These are phyloP conservation scores for Blastobotrys raffinosifermentans DNA, from an alignment of 1,139 yeast genomes.

Conservation along the genomic window DNA sequence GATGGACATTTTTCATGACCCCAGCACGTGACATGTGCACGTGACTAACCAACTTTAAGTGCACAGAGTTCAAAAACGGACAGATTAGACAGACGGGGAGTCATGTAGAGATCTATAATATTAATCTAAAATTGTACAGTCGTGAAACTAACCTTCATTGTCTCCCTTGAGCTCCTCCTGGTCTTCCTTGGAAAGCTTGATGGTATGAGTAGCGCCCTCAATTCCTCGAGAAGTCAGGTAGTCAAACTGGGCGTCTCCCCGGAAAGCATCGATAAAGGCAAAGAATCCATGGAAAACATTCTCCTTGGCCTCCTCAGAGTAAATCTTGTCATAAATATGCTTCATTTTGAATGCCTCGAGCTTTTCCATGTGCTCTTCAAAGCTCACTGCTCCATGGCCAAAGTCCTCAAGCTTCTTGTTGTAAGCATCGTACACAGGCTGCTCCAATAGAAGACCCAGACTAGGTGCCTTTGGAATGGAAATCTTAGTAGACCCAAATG, in stretches of 20 bases:
- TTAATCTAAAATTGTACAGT: too few species aligned
- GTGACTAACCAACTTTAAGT: too few species aligned
- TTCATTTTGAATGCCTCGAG: constrained; percentile 85
- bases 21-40: too few species aligned
- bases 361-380: constrained; percentile 57
- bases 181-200: constrained; percentile 24
- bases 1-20: too few species aligned
- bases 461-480: constrained; percentile 98
- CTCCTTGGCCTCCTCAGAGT: constrained; percentile 80
- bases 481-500: constrained; percentile 66
- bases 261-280: constrained; percentile 77
- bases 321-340: constrained; percentile 86
- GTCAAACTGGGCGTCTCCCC: constrained; percentile 58
- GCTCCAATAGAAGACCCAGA: constrained; percentile 79
- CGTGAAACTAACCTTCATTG: constrained; percentile 26
- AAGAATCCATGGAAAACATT: constrained; percentile 86
- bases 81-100: too few species aligned
- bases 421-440: constrained; percentile 86
- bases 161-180: constrained; percentile 29
- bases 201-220: constrained; percentile 14
- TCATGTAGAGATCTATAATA: too few species aligned
- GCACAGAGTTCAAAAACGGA: too few species aligned
- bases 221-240: constrained; percentile 66
- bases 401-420: constrained; percentile 64
- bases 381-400: constrained; percentile 76